A percentile compares a stretch with the other conserved stretches of the same genome.
Conservation (phyloP, 495 filamentous ascomycete species). For the Hamigera avellanea region DNA sequence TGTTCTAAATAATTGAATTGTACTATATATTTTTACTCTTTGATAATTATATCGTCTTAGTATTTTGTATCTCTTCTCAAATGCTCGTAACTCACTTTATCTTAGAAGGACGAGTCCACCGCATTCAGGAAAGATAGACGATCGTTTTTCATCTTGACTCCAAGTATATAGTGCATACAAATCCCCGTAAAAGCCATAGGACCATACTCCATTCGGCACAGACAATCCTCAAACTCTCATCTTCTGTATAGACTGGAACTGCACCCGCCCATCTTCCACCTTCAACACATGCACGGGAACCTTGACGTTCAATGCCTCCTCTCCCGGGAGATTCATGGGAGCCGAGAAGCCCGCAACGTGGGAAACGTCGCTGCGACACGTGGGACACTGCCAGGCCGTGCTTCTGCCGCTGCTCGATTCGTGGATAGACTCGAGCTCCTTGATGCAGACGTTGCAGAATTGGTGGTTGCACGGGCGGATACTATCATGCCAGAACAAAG, state of each 20-base stretch:
- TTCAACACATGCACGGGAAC: constrained; percentile 7
- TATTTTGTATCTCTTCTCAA: no score
- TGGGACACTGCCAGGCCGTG: not conserved
- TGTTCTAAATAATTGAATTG: no score
- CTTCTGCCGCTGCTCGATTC: not conserved
- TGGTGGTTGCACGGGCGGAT: constrained; percentile 6
- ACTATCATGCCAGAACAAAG: not conserved
- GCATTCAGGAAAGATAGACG: no score
- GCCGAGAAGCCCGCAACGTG: constrained; percentile 5
- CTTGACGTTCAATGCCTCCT: constrained; percentile 1
- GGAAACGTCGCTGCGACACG: not conserved
- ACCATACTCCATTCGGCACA: no score
- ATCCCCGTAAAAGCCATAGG: no score
- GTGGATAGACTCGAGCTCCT: not conserved
- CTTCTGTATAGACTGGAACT: not conserved
- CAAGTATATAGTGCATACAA: no score
- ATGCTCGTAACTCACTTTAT: no score
- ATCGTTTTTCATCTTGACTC: no score
- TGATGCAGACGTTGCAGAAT: constrained; percentile 6
- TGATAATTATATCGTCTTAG: no score
- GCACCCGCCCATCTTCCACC: not conserved
- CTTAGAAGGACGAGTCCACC: no score
- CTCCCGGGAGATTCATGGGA: constrained; percentile 9
- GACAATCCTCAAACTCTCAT: not conserved
- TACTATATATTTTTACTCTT: no score